phyloP scores from a whole-genome alignment of 2,329 filamentous ascomycete species.

The Cercospora nicotianae region DNA sequence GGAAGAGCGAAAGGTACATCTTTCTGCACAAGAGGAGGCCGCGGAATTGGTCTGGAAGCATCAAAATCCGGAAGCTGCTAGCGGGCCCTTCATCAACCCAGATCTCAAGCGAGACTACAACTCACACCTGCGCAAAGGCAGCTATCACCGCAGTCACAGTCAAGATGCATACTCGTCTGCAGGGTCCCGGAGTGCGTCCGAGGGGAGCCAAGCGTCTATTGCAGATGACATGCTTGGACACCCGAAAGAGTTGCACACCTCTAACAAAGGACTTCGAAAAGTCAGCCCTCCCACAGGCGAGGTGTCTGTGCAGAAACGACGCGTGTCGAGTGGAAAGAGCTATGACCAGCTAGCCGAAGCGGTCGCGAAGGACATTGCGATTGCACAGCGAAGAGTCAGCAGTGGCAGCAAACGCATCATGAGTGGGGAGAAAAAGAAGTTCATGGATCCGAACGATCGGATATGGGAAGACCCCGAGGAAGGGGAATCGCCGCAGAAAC shows the following conservation, averaged over 20 bases:
- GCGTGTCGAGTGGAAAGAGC: slow-evolving; percentile 36
- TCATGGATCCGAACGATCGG: slow-evolving; percentile 69
- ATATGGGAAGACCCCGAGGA: slow-evolving; percentile 86
- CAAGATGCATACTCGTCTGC: slow-evolving; percentile 24
- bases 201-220: slow-evolving; percentile 22
- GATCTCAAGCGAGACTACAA: slow-evolving; percentile 55
- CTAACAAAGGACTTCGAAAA: slow-evolving; percentile 23
- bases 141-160: slow-evolving; percentile 61
- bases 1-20: slow-evolving; percentile 64
- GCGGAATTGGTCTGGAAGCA: slow-evolving; percentile 78
- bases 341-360: slow-evolving; percentile 40
- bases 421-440: slow-evolving; percentile 67
- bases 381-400: slow-evolving; percentile 53
- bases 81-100: slow-evolving; percentile 41
- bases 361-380: slow-evolving; percentile 38
- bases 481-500: slow-evolving; percentile 22
- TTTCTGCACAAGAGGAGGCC: slow-evolving; percentile 72
- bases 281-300: slow-evolving; percentile 25
- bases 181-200: slow-evolving; percentile 23
- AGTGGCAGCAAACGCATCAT: slow-evolving; percentile 65
- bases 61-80: slow-evolving; percentile 64
- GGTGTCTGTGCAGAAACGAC: slow-evolving; percentile 27
- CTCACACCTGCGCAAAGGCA: slow-evolving; percentile 67
- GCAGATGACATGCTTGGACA: slow-evolving; percentile 14
- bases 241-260: slow-evolving; percentile 18